Evolutionary conservation across 176 grass and related monocot genomes (phyloP), one percentile per base, ranked within the genome.

Genomic region (Cenchrus americanus): DNA sequence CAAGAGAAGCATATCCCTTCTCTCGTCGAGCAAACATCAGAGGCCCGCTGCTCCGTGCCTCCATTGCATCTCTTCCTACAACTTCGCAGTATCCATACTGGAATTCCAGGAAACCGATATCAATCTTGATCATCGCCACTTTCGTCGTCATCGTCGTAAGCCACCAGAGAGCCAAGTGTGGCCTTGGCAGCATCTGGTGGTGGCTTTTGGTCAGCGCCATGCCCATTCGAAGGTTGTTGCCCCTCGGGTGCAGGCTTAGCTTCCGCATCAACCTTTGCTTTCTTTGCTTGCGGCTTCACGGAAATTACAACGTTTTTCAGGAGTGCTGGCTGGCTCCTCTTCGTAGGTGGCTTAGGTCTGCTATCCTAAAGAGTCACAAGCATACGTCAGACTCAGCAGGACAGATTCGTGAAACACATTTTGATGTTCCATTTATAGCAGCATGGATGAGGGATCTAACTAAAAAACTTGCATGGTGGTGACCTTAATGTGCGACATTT

Each of bases 261-360:
- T 57, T 82, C 44, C 6, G 8, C 14, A 1, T 83, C 88, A 11
- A 76, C 72, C 84, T 89, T 94, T 60, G 96, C 83, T 87, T 90
- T 99, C 87, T 99, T 99, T 14, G 85, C 87, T 86, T 96, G 96
- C 2, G 91, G 87, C 89, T 96, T 99, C 63, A 94, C 91, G 18
- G 92, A 91, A 85, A 99, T 95, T 72, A 91, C 87, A 73, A 99
- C 11, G 44, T 94, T 94, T 53, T 85, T 87, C 62, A 89, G 84
- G 46, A 78, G 68, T 32, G 87, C 88, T 26, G 83, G 89, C 26
- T 86, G 89, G 82, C 63, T 85, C 79, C 87, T 98, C 73, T 98
- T 98, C 10, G 62, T 43, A 48, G 80, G 44, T 47, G 85, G 86
- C 52, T 88, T 90, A 63, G 86, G 85, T 12, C 77, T 90, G 72